Evolutionary conservation across 352 stramenopile genomes (phyloP).

Genomic region (Globisporangium viniferum): DNA sequence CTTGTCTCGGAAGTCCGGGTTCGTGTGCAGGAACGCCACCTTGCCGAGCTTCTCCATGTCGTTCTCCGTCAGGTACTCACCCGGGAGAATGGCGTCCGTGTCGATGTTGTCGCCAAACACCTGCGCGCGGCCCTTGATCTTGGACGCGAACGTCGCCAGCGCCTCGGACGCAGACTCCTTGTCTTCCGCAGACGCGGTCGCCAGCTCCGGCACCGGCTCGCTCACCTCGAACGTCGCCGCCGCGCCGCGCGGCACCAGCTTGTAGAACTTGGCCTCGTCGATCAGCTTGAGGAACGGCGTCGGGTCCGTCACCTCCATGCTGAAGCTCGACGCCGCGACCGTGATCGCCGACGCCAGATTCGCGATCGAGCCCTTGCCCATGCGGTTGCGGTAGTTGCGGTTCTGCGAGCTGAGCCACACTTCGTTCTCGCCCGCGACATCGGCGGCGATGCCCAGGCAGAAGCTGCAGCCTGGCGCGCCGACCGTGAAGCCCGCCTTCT

Average conservation of each 20-base stretch:
- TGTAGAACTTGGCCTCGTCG: slow-evolving; percentile 63
- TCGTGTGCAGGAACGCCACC: slow-evolving; percentile 81
- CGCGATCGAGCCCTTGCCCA: slow-evolving; percentile 77
- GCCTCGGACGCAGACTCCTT: slow-evolving; percentile 19
- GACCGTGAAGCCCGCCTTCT: slow-evolving; percentile 75
- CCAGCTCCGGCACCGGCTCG: slow-evolving; percentile 56
- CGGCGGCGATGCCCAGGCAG: slow-evolving; percentile 79
- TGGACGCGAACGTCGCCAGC: slow-evolving; percentile 41
- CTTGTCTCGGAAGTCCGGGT: slow-evolving; percentile 85
- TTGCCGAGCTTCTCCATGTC: slow-evolving; percentile 83
- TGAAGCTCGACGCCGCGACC: slow-evolving; percentile 80
- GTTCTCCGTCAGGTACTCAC: slow-evolving; percentile 81
- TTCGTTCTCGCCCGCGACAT: slow-evolving; percentile 77
- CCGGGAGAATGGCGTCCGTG: slow-evolving; percentile 84
- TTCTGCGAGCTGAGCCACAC: slow-evolving; percentile 85
- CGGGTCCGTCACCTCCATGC: slow-evolving; percentile 76
- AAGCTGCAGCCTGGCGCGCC: slow-evolving; percentile 77
- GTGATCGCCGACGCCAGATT: slow-evolving; percentile 80
- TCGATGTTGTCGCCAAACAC: slow-evolving; percentile 90
- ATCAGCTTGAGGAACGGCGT: slow-evolving; percentile 72
- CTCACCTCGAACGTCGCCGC: slow-evolving; percentile 39
- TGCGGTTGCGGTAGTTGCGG: slow-evolving; percentile 87
- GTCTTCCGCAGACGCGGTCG: slow-evolving; percentile 20
- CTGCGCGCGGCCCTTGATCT: slow-evolving; percentile 69
- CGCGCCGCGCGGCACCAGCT: slow-evolving; percentile 49